Conservation (phyloP, 371 early-diverging fungal genomes). For the Haplosporangium sp. region DNA sequence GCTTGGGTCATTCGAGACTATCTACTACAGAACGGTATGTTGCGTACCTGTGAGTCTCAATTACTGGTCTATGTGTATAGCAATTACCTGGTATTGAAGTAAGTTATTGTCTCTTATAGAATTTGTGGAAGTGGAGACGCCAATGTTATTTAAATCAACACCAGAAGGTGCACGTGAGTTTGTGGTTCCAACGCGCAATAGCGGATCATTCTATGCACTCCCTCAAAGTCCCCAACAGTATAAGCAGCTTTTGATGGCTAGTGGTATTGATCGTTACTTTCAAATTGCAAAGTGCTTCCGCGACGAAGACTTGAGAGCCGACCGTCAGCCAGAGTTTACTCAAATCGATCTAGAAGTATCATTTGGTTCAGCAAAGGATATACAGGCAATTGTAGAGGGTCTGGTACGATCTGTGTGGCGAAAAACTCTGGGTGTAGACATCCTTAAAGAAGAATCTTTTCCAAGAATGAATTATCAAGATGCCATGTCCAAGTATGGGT, state of each 20-base stretch:
- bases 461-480: constrained; percentile 83
- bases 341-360: constrained; percentile 95
- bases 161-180: constrained; percentile 96
- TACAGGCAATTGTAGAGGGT: constrained; percentile 82
- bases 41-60: not conserved
- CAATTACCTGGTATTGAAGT: not conserved
- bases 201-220: constrained; percentile 85
- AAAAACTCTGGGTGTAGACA: constrained; percentile 62
- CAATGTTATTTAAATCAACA: constrained; percentile 92
- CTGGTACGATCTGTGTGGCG: constrained; percentile 80
- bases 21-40: constrained; percentile 35
- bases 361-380: constrained; percentile 77
- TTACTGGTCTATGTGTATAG: not conserved
- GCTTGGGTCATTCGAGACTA: constrained; percentile 75
- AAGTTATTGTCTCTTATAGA: constrained; percentile 53
- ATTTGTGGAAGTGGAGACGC: constrained; percentile 94
- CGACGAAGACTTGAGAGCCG: constrained; percentile 90
- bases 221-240: constrained; percentile 96
- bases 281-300: constrained; percentile 95
- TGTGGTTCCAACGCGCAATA: constrained; percentile 88
- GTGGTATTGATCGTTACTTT: constrained; percentile 91
- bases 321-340: constrained; percentile 95
- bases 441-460: constrained; percentile 63
- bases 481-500: constrained; percentile 89
- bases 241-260: constrained; percentile 94